phyloP scores from a whole-genome alignment of 805 yeast species.

The Blastobotrys peoriensis region DNA sequence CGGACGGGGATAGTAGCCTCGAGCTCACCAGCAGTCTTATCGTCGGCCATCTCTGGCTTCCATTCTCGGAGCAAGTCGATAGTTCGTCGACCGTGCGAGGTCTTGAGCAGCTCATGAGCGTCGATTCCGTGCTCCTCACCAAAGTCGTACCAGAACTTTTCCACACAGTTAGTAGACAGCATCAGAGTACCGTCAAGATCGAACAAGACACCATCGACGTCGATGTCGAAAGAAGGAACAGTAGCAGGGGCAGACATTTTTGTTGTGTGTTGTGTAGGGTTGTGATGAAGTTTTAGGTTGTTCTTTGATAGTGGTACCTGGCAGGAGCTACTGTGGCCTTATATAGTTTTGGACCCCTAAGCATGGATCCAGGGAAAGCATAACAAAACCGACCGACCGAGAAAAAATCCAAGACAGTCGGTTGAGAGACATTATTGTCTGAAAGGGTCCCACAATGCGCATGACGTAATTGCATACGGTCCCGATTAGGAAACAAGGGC shows the following conservation, averaged over 20 bases:
- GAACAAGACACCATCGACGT: slow-evolving; percentile 51
- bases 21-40: slow-evolving; percentile 56
- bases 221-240: too few species aligned
- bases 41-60: slow-evolving; percentile 69
- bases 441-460: background rate
- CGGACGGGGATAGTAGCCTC: slow-evolving; percentile 67
- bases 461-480: background rate
- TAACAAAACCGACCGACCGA: too few species aligned
- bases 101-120: slow-evolving; percentile 63
- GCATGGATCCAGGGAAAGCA: too few species aligned
- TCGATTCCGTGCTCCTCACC: slow-evolving; percentile 63
- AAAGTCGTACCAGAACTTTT: slow-evolving; percentile 73
- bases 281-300: too few species aligned
- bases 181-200: slow-evolving; percentile 88
- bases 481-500: too few species aligned
- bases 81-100: slow-evolving; percentile 80
- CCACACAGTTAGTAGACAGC: slow-evolving; percentile 76
- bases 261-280: too few species aligned
- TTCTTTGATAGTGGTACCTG: too few species aligned
- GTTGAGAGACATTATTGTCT: slow-evolving; percentile 1
- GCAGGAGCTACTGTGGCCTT: too few species aligned
- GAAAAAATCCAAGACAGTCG: too few species aligned
- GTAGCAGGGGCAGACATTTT: too few species aligned
- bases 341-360: too few species aligned
- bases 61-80: slow-evolving; percentile 67